A percentile compares a stretch with the other conserved stretches of the same genome.
Evolutionary conservation across 768 basidiomycete species (phyloP).

Genomic region (Lentinula sp.): DNA sequence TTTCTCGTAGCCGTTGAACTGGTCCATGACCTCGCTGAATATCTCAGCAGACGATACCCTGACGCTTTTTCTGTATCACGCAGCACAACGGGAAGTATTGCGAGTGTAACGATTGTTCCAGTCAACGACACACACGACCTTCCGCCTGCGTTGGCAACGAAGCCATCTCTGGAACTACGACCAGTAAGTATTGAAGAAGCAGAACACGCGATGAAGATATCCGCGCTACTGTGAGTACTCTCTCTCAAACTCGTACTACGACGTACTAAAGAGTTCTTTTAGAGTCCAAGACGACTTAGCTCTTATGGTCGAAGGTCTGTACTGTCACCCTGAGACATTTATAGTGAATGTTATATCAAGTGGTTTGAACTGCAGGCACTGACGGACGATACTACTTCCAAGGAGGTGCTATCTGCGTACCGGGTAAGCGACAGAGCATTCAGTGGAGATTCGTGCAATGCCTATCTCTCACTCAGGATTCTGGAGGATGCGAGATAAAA

Average conservation of each 20-base stretch:
- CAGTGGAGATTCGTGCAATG: not conserved
- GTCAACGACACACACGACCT: conserved; percentile 44
- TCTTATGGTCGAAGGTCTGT: conserved; percentile 52
- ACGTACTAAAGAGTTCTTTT: not conserved
- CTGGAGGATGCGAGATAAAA: conserved; percentile 74
- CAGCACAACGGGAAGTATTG: conserved; percentile 29
- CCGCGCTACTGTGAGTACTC: conserved; percentile 50
- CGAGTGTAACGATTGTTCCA: conserved; percentile 44
- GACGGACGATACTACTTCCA: conserved; percentile 74
- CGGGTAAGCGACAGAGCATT: conserved; percentile 35
- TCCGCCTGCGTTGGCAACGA: conserved; percentile 30
- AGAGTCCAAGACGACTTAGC: conserved; percentile 56
- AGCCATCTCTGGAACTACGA: conserved; percentile 1
- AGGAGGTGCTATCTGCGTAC: conserved; percentile 60
- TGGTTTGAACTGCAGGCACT: conserved; percentile 30
- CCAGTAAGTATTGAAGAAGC: conserved; percentile 18
- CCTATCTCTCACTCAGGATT: conserved; percentile 38
- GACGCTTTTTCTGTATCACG: conserved; percentile 46
- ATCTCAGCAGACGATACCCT: conserved; percentile 59
- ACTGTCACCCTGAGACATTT: not conserved
- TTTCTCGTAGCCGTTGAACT: conserved; percentile 49
- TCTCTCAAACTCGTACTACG: too few relatives aligned
- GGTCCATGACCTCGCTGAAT: conserved; percentile 64
- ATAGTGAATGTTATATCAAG: not conserved
- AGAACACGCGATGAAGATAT: conserved; percentile 54